Conservation (phyloP, 495 filamentous ascomycete species). For the Tuber calosporum region DNA sequence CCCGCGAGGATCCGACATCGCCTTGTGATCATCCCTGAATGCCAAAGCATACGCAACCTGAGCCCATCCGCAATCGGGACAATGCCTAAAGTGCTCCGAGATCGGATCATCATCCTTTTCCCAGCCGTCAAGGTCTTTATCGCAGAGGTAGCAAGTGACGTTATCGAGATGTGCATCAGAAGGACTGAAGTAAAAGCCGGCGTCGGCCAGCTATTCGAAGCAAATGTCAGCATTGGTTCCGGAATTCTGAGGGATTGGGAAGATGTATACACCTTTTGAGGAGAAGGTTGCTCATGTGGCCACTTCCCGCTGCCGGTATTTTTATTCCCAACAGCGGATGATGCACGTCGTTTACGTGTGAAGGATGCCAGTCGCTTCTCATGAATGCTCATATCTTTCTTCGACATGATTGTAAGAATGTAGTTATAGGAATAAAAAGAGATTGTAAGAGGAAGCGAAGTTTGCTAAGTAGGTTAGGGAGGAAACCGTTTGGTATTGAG, state of each 20-base stretch:
- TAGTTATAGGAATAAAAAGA: neutral
- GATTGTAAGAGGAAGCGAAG: neutral
- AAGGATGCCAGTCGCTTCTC: conserved; percentile 38
- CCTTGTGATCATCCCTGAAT: conserved; percentile 54
- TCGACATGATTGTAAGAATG: conserved; percentile 11
- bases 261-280: conserved; percentile 16
- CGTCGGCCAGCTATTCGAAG: conserved; percentile 62
- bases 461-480: neutral
- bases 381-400: conserved; percentile 34
- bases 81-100: conserved; percentile 75
- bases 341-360: conserved; percentile 21
- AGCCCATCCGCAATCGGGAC: conserved; percentile 79
- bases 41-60: conserved; percentile 65
- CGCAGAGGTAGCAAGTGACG: conserved; percentile 78
- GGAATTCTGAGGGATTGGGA: neutral
- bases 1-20: conserved; percentile 64
- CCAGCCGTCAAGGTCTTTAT: conserved; percentile 77
- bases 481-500: conserved; percentile 5
- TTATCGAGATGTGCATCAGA: conserved; percentile 69
- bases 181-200: conserved; percentile 85
- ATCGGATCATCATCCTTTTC: conserved; percentile 73
- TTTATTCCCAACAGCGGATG: conserved; percentile 15
- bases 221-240: conserved; percentile 3
- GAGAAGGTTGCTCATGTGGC: conserved; percentile 33
- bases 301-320: conserved; percentile 19